A percentile compares a stretch with the other conserved stretches of the same genome.
Evolutionary conservation across 2,329 filamentous ascomycete species (phyloP).

Genomic region (Botrytis fragariae): DNA sequence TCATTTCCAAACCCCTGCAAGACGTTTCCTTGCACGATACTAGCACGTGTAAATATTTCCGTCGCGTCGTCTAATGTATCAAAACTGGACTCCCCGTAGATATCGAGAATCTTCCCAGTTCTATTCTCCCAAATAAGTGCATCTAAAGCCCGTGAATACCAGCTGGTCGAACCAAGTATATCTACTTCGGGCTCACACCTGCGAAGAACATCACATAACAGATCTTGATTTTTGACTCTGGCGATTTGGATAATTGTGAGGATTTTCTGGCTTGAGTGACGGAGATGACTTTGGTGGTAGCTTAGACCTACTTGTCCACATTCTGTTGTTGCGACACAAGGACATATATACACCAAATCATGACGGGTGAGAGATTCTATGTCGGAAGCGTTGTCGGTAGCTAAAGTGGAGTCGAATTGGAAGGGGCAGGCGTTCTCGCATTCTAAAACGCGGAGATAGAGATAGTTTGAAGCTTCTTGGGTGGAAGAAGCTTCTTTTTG

Average conservation of each 20-base stretch:
- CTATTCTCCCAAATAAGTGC: neutral
- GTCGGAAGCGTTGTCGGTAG: neutral
- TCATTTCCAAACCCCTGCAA: neutral
- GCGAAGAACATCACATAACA: neutral
- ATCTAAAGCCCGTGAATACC: neutral
- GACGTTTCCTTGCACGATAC: neutral
- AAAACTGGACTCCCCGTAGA: neutral
- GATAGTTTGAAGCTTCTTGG: neutral
- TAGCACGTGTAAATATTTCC: neutral
- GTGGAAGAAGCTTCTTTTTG: neutral
- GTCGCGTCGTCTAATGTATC: neutral
- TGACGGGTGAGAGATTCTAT: neutral
- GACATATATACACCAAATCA: neutral
- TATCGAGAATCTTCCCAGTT: neutral
- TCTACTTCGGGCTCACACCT: neutral
- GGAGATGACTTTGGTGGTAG: neutral
- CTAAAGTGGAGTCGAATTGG: neutral
- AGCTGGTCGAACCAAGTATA: neutral
- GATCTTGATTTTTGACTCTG: neutral
- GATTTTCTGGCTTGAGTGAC: neutral
- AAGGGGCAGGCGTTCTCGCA: neutral
- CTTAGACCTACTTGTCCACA: neutral
- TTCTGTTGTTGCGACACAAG: neutral
- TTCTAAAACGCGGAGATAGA: neutral
- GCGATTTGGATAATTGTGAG: neutral